Evolutionary conservation across 176 grass and related monocot genomes (phyloP), one percentile per base, ranked within the genome.

Genomic region (Puccinellia tenuiflora): DNA sequence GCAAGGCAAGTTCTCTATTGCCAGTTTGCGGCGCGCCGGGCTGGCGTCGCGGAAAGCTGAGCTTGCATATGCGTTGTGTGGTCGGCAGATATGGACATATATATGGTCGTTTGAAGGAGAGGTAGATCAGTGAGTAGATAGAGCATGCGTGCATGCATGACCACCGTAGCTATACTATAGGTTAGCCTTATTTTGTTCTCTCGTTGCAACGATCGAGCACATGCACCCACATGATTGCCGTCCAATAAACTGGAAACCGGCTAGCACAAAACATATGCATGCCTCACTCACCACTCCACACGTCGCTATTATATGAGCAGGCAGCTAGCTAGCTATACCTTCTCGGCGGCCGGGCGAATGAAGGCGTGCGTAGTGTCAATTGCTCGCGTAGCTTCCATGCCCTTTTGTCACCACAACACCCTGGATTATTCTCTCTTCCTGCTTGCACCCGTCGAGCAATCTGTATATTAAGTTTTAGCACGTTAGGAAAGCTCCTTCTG

Each of bases 341-440:
- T 11, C 18, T 51, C 72, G 25, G 26, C 21, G 21, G 25, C 20
- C 21, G 21, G 24, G 53, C 42, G 50, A n/a, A 63, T 63, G 64
- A 64, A 81, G 31, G 78, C 25, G 18, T 63, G 74, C 76, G 25
- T 79, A 59, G 80, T 73, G 73, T 64, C 84, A 74, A 55, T 30
- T 42, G 4, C 69, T 68, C 28, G 63, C 38, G 73, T 60, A 45
- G 52, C 34, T 76, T 79, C 77, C 75, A 56, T 81, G 22, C 77
- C 77, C 77, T 66, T 88, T 88, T 69, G 81, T 82, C 77, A 73
- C 60, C 13, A 34, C 14, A 85, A 88, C 90, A 91, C 90, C 82
- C 90, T 91, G 90, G 90, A 88, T 85, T 85, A 91, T 88, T 88
- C 90, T 56, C 28, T 55, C 48, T 86, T 84, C 45, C 77, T 77